phyloP scores from a whole-genome alignment of 371 early-diverging fungal species.

The Nematocida ausubeli region DNA sequence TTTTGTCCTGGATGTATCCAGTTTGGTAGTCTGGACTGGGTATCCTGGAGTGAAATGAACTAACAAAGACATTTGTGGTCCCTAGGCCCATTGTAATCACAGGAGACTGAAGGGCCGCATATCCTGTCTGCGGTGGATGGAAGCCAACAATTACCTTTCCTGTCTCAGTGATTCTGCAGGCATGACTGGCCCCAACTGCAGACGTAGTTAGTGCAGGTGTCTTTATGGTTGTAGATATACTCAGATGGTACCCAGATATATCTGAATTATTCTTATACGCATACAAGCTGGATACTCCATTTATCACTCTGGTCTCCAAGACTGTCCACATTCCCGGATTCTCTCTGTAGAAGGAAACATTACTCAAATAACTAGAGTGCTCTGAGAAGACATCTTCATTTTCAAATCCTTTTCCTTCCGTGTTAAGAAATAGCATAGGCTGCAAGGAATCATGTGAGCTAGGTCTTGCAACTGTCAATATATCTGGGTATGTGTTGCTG shows the following conservation, averaged over 20 bases:
- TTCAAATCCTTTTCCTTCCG: slow-evolving; percentile 22
- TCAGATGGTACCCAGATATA: slow-evolving; percentile 56
- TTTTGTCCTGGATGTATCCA: slow-evolving; percentile 36
- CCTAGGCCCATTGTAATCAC: slow-evolving; percentile 61
- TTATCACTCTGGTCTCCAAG: slow-evolving; percentile 15
- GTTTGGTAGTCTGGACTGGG: slow-evolving; percentile 39
- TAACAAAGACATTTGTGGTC: slow-evolving; percentile 56
- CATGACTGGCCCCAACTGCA: slow-evolving; percentile 57
- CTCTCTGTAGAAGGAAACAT: not conserved
- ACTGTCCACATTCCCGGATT: slow-evolving; percentile 30
- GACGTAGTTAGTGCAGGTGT: slow-evolving; percentile 3
- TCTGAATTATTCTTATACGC: slow-evolving; percentile 44
- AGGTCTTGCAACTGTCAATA: not conserved
- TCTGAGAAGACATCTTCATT: not conserved
- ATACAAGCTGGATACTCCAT: slow-evolving; percentile 11
- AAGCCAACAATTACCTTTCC: slow-evolving; percentile 33
- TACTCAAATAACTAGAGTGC: not conserved
- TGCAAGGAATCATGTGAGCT: not conserved
- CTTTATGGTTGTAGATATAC: slow-evolving; percentile 46
- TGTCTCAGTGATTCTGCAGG: slow-evolving; percentile 57
- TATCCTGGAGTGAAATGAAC: slow-evolving; percentile 39
- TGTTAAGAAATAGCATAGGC: slow-evolving; percentile 21
- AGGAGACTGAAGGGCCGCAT: slow-evolving; percentile 53
- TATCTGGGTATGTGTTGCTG: slow-evolving; percentile 46
- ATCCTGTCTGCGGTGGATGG: slow-evolving; percentile 55